phyloP scores from a whole-genome alignment of 805 yeast species.

The Grigorovia humatica region DNA sequence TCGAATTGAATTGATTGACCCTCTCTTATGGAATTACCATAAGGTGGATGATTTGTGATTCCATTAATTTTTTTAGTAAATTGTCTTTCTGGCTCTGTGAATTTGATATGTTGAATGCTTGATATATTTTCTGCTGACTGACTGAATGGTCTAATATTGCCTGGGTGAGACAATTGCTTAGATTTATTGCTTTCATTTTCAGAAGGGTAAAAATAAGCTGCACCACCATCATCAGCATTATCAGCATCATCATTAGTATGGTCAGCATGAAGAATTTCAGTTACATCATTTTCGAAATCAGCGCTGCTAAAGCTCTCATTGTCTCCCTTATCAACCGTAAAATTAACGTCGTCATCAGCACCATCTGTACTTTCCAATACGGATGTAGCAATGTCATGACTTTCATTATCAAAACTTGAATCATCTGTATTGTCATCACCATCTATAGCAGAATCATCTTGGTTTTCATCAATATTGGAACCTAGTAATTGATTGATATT shows the following conservation, averaged over 20 bases:
- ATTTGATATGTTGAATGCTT: neutral
- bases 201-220: neutral
- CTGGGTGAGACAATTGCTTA: neutral
- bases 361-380: neutral
- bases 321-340: neutral
- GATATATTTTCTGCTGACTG: neutral
- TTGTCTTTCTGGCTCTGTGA: neutral
- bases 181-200: neutral
- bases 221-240: neutral
- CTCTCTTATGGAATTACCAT: neutral
- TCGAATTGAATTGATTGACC: constrained; percentile 25
- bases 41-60: neutral
- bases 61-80: neutral
- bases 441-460: neutral
- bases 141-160: neutral
- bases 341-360: neutral
- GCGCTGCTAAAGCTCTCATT: neutral
- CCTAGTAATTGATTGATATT: neutral
- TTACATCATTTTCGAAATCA: no score
- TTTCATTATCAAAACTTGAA: neutral
- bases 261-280: neutral
- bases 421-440: constrained; percentile 2
- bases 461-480: neutral
- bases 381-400: neutral
- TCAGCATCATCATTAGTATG: neutral